Conservation (phyloP, 805 yeast species). For the Teunomyces panamensis region DNA sequence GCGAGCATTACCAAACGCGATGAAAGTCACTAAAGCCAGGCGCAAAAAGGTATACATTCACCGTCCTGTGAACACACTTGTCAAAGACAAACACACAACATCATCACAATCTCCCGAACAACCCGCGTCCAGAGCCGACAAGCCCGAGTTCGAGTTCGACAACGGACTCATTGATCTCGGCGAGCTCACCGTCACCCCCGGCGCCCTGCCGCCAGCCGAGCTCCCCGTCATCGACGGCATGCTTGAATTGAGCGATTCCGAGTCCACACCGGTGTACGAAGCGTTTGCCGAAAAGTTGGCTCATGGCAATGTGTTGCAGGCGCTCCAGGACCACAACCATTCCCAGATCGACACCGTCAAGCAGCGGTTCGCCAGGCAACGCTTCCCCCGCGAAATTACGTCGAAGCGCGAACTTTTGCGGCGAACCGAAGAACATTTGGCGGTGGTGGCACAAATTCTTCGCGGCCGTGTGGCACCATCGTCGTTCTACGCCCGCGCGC, state of each 20-base stretch:
- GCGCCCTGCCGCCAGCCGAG: neutral
- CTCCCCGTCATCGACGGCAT: constrained; percentile 2
- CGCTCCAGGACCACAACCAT: constrained; percentile 12
- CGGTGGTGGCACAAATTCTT: constrained; percentile 38
- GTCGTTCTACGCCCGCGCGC: constrained; percentile 50
- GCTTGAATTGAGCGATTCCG: constrained; percentile 1
- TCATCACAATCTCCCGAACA: neutral
- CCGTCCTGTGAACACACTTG: neutral
- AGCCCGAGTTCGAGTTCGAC: neutral
- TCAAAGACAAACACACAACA: neutral
- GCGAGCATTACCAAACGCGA: neutral
- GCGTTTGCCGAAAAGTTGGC: constrained; percentile 8
- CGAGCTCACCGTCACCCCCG: neutral
- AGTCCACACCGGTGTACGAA: constrained; percentile 2
- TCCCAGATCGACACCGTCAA: constrained; percentile 12
- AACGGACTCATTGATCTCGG: neutral
- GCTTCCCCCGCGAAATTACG: constrained; percentile 24
- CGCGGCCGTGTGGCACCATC: constrained; percentile 43
- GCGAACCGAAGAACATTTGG: constrained; percentile 27
- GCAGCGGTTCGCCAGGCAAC: constrained; percentile 11
- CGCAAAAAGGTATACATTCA: neutral
- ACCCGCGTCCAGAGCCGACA: neutral
- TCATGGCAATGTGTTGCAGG: constrained; percentile 13
- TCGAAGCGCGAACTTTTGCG: constrained; percentile 29
- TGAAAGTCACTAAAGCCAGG: neutral